Evolutionary conservation across 371 early-diverging fungal genomes (phyloP).

Genomic region (Umbelopsis sp.): DNA sequence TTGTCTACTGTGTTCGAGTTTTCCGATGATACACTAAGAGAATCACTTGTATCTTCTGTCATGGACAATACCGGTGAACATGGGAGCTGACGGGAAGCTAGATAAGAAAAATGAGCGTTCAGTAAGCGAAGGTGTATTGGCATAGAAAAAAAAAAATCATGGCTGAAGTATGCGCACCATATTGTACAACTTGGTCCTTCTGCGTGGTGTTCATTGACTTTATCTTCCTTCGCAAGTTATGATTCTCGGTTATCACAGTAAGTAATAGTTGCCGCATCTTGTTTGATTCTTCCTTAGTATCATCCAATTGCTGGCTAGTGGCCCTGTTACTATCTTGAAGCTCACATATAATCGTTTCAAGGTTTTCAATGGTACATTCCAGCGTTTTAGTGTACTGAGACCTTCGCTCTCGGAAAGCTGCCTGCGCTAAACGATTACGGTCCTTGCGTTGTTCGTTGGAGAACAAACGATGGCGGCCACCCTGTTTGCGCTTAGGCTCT

Average conservation of each 20-base stretch:
- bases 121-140: not conserved
- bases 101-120: not conserved
- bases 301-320: not conserved
- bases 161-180: not conserved
- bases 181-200: not conserved
- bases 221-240: not conserved
- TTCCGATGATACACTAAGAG: not conserved
- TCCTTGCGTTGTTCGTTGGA: conserved; percentile 26
- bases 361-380: conserved; percentile 19
- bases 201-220: not conserved
- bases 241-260: not conserved
- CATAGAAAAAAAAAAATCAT: not conserved
- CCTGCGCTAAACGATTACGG: conserved; percentile 31
- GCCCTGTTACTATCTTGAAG: conserved; percentile 21
- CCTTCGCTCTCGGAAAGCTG: conserved; percentile 32
- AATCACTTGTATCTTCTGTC: not conserved
- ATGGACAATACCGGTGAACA: not conserved
- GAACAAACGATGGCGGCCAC: conserved; percentile 28
- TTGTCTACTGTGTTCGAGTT: not conserved
- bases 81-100: not conserved
- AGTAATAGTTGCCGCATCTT: not conserved
- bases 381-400: conserved; percentile 25
- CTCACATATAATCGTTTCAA: conserved; percentile 23
- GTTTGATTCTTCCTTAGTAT: not conserved
- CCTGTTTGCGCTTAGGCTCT: conserved; percentile 1